Evolutionary conservation across 1,139 yeast genomes (phyloP), one percentile per base, ranked within the genome.

Genomic region (Yamadazyma buinensis): DNA sequence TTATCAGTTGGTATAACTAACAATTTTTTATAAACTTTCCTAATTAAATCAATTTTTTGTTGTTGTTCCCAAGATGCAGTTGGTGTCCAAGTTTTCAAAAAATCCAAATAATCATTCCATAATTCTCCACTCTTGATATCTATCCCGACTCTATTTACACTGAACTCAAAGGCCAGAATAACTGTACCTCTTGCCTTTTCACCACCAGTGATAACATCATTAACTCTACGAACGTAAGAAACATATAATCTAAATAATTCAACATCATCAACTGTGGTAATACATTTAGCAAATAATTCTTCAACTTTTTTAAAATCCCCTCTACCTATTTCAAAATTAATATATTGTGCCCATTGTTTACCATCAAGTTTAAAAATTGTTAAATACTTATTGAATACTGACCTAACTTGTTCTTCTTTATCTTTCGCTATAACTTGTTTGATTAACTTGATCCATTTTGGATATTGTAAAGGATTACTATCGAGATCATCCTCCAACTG

Each of bases 101-200:
- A 90, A n/a, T 72, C 81, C 23, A 92, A 58, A 53, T 86, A 92
- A 49, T 86, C 95, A 33, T 72, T 70, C 96, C 97, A 92, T 35
- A 92, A 64, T 2, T 68, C 67, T 22, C 84, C 84, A 30, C 92
- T 76, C 28, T 73, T 69, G 7, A 84, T 74, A 55, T 92, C 98
- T 34, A 80, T 66, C 1, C 95, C 94, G 23, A 90, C 88, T 42
- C 80, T 74, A 27, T 73, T 77, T 22, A 86, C 67, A 2, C 95
- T 95, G 55, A 84, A 79, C 44, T 87, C 95, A 54, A 82, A 92
- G 0, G 97, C 95, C 51, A 81, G 84, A 18, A 82, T 68, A 9
- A 90, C 86, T 3, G 75, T 72, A 7, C 80, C 75, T 42, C 95
- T 71, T 1, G 95, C 94, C 44, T 77, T 79, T 48, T 85, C 95